Percentiles rank a stretch among this genome's conserved stretches.
Conservation (phyloP, 495 filamentous ascomycete genomes). For the Penicillium alfredii region DNA sequence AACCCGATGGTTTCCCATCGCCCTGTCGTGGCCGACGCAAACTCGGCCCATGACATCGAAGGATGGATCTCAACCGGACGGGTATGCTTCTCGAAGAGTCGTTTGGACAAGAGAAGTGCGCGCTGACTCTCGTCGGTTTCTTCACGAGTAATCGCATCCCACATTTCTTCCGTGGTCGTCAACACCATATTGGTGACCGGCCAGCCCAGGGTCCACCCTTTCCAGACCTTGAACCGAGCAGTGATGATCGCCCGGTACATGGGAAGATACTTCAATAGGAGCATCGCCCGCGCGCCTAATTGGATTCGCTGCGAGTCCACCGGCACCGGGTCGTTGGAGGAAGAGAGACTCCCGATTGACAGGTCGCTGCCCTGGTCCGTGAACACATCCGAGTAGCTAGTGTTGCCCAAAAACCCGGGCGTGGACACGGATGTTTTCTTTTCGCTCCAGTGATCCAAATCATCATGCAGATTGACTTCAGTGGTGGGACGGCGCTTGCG, state of each 20-base stretch:
- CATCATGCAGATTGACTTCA: not conserved
- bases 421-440: slow-evolving; percentile 8
- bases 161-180: slow-evolving; percentile 14
- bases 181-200: slow-evolving; percentile 15
- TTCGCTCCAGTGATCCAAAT: slow-evolving; percentile 7
- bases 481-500: too few relatives aligned
- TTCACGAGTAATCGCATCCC: slow-evolving; percentile 4
- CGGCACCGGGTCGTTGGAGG: not conserved
- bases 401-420: slow-evolving; percentile 31
- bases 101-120: slow-evolving; percentile 12
- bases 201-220: slow-evolving; percentile 19
- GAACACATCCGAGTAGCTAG: slow-evolving; percentile 37
- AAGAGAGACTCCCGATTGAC: not conserved
- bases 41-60: slow-evolving; percentile 18
- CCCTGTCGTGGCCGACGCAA: slow-evolving; percentile 4
- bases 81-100: slow-evolving; percentile 18
- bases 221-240: not conserved
- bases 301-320: slow-evolving; percentile 16
- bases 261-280: slow-evolving; percentile 16
- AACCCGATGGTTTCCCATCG: slow-evolving; percentile 26
- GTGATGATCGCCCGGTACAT: slow-evolving; percentile 9
- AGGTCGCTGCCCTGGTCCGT: slow-evolving; percentile 11
- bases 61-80: slow-evolving; percentile 10
- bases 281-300: slow-evolving; percentile 19
- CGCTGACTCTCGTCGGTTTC: slow-evolving; percentile 8